phyloP scores from a whole-genome alignment of 441 rosid species.

The Isatis lusitanica region DNA sequence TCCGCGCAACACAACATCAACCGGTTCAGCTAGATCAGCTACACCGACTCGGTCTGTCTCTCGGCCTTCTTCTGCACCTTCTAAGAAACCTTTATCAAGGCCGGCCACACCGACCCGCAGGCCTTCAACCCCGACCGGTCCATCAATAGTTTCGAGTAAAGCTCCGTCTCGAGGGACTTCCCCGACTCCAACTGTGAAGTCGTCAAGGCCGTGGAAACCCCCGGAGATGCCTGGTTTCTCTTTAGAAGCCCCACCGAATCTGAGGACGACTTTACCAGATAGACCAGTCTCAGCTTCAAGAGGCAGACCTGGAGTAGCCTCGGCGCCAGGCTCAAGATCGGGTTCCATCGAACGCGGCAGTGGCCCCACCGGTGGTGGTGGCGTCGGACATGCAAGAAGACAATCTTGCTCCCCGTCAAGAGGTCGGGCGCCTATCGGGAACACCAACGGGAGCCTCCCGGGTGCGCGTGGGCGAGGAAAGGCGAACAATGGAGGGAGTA shows the following conservation, averaged over 20 bases:
- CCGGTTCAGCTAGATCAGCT: constrained; percentile 47
- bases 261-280: constrained; percentile 67
- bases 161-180: constrained; percentile 62
- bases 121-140: constrained; percentile 43
- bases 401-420: constrained; percentile 44
- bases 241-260: constrained; percentile 91
- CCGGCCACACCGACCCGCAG: constrained; percentile 50
- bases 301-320: constrained; percentile 48
- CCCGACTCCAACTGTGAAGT: constrained; percentile 63
- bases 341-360: constrained; percentile 36
- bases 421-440: constrained; percentile 28
- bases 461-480: constrained; percentile 33
- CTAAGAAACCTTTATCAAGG: constrained; percentile 54
- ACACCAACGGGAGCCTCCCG: constrained; percentile 21
- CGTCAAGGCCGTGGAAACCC: constrained; percentile 83
- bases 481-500: constrained; percentile 23
- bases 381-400: constrained; percentile 21
- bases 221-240: constrained; percentile 96
- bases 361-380: constrained; percentile 1
- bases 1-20: constrained; percentile 29
- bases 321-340: constrained; percentile 42
- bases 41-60: constrained; percentile 60
- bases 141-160: constrained; percentile 50
- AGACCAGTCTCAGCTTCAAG: constrained; percentile 72
- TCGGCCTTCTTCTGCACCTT: constrained; percentile 60